phyloP scores from a whole-genome alignment of 129 eudicot genomes.

The Sambucus nigra region DNA sequence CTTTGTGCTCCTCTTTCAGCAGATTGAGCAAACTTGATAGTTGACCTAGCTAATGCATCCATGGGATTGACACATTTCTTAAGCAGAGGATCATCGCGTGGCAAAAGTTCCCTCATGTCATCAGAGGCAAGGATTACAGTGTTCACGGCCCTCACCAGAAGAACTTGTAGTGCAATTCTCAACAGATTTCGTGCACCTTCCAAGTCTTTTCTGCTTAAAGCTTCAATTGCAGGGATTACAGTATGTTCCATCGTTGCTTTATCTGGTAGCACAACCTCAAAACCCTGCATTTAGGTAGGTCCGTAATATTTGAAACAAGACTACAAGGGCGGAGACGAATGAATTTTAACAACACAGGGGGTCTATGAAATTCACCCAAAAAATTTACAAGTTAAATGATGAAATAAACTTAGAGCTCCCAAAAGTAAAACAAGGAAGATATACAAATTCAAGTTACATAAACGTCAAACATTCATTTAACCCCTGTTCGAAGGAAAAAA shows the following conservation, averaged over 20 bases:
- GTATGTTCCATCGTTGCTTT: slow-evolving; percentile 71
- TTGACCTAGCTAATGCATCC: slow-evolving; percentile 66
- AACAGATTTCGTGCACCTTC: slow-evolving; percentile 72
- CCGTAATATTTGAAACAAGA: no score
- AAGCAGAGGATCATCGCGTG: slow-evolving; percentile 58
- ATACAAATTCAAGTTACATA: no score
- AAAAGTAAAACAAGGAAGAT: no score
- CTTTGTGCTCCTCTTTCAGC: slow-evolving; percentile 5
- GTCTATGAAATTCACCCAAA: no score
- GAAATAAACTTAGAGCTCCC: no score
- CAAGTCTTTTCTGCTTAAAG: slow-evolving; percentile 45
- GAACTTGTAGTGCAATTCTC: slow-evolving; percentile 60
- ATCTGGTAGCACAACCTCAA: slow-evolving; percentile 67
- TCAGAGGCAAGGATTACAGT: slow-evolving; percentile 54
- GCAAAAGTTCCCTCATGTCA: slow-evolving; percentile 41
- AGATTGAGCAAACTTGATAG: slow-evolving; percentile 34
- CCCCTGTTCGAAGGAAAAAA: no score
- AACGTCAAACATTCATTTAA: no score
- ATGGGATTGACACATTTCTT: slow-evolving; percentile 67
- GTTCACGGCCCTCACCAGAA: slow-evolving; percentile 55
- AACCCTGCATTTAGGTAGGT: slow-evolving; percentile 76
- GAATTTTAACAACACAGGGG: no score
- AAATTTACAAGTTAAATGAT: no score
- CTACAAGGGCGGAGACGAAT: no score
- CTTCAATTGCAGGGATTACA: slow-evolving; percentile 53